Evolutionary conservation across 495 filamentous ascomycete species (phyloP).

Genomic region (Hyaloscypha finlandica): DNA sequence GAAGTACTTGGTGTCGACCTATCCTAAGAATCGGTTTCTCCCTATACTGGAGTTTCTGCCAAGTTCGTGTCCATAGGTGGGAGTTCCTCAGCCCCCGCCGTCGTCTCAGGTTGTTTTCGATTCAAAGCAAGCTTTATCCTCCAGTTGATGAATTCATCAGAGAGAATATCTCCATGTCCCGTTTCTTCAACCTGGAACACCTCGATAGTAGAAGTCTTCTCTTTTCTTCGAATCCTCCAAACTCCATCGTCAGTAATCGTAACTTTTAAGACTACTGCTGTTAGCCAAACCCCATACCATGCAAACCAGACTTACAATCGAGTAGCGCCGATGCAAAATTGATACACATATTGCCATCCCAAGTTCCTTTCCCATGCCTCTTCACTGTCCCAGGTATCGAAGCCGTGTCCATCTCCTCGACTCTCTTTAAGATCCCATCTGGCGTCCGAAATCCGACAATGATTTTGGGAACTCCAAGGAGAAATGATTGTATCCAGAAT

Average conservation of each 20-base stretch:
- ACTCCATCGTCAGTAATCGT: slow-evolving; percentile 71
- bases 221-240: slow-evolving; percentile 73
- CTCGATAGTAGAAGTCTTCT: slow-evolving; percentile 61
- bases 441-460: slow-evolving; percentile 84
- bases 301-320: slow-evolving; percentile 44
- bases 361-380: slow-evolving; percentile 60
- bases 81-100: background rate
- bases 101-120: background rate
- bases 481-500: slow-evolving; percentile 95
- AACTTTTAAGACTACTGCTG: slow-evolving; percentile 50
- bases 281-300: slow-evolving; percentile 1
- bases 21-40: background rate
- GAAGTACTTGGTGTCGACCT: background rate
- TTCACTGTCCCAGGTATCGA: slow-evolving; percentile 74
- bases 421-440: slow-evolving; percentile 65
- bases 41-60: background rate
- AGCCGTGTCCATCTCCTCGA: slow-evolving; percentile 78
- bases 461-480: slow-evolving; percentile 89
- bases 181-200: slow-evolving; percentile 70
- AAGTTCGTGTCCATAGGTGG: background rate
- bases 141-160: slow-evolving; percentile 74
- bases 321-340: slow-evolving; percentile 80
- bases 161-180: slow-evolving; percentile 76
- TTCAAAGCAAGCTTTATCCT: slow-evolving; percentile 49
- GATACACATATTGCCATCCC: slow-evolving; percentile 91